phyloP scores from a whole-genome alignment of 148 eudicot species.

The Euryodendron excelsum region DNA sequence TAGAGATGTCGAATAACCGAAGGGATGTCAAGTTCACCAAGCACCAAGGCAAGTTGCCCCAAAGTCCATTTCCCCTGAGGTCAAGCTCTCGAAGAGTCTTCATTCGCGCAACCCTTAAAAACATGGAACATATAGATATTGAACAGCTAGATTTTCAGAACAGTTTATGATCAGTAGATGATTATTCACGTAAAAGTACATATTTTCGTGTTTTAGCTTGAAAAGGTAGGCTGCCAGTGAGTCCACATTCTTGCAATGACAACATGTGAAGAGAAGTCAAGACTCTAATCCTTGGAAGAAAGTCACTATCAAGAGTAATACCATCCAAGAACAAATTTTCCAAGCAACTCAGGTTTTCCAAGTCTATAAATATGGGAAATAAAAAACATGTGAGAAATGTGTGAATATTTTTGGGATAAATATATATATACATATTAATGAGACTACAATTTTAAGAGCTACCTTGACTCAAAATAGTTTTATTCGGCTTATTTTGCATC shows the following conservation, averaged over 20 bases:
- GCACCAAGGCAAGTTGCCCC: neutral
- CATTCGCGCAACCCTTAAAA: too few relatives aligned
- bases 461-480: neutral
- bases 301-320: neutral
- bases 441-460: neutral
- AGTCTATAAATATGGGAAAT: neutral
- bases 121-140: neutral
- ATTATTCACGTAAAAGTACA: too few relatives aligned
- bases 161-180: neutral
- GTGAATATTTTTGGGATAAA: neutral
- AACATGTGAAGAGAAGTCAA: neutral
- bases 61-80: neutral
- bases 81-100: neutral
- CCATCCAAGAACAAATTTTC: neutral
- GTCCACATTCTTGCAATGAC: too few relatives aligned
- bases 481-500: too few relatives aligned
- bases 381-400: neutral
- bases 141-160: neutral
- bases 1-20: neutral
- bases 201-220: neutral
- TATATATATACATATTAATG: too few relatives aligned
- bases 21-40: conserved; percentile 3
- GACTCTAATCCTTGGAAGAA: neutral
- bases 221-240: neutral
- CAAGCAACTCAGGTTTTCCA: neutral